Percentiles rank a stretch among this genome's conserved stretches.
Evolutionary conservation across 495 filamentous ascomycete species (phyloP).

Genomic region (Neurospora sp.): DNA sequence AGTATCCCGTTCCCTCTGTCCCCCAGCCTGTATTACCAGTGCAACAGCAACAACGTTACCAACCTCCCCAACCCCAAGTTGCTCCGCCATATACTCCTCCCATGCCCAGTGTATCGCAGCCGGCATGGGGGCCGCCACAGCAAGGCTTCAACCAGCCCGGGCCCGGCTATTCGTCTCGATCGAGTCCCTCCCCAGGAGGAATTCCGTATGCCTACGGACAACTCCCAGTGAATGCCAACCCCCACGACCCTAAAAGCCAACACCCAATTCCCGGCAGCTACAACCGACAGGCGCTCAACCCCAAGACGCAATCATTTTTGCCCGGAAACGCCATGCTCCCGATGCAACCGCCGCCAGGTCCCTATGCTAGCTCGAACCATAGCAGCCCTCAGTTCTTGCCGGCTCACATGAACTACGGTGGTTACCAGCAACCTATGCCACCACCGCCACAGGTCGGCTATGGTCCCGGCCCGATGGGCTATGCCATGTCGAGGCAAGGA

Average conservation of each 20-base stretch:
- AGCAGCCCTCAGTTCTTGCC: constrained; percentile 37
- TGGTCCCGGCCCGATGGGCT: constrained; percentile 18
- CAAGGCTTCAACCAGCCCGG: constrained; percentile 19
- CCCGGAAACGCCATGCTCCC: constrained; percentile 46
- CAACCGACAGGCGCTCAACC: constrained; percentile 79
- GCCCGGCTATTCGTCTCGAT: constrained; percentile 20
- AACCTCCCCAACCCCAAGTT: constrained; percentile 26
- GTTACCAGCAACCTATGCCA: constrained; percentile 29
- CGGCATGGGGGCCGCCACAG: constrained; percentile 6
- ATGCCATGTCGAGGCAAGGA: constrained; percentile 43
- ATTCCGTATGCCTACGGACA: constrained; percentile 68
- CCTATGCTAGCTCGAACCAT: constrained; percentile 29
- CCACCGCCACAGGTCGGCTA: constrained; percentile 25
- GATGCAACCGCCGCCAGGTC: constrained; percentile 25
- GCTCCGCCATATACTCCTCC: constrained; percentile 32
- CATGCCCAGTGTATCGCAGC: constrained; percentile 21
- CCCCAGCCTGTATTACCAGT: constrained; percentile 17
- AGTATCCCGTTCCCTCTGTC: constrained; percentile 20
- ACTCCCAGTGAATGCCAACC: constrained; percentile 58
- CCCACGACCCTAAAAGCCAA: constrained; percentile 53
- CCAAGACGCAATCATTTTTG: constrained; percentile 82
- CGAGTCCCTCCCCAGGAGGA: constrained; percentile 24
- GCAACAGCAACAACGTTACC: constrained; percentile 24
- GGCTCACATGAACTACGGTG: constrained; percentile 33
- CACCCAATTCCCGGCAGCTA: constrained; percentile 77